Evolutionary conservation across 371 early-diverging fungal genomes (phyloP), one percentile per base, ranked within the genome.

Genomic region (Mortierella sp.): DNA sequence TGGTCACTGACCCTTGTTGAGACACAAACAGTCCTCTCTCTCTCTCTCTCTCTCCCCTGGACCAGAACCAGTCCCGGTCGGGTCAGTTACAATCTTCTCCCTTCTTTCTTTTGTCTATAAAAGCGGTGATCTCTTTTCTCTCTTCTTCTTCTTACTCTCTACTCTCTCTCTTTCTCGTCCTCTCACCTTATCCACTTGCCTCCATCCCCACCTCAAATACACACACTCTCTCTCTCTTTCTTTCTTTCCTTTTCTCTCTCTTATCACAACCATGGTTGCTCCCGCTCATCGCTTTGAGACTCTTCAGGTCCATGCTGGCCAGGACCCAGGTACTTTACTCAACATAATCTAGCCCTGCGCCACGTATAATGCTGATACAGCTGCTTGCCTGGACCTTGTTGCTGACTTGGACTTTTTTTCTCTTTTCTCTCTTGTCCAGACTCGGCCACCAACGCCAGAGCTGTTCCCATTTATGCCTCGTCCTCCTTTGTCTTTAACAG

Each of bases 281-380:
- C 62, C 79, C 28, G 81, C 72, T 51, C 66, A 81, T 45, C 83
- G 79, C 67, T 95, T 96, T 76, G 96, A 96, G 66, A 96, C 97
- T 16, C 89, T 96, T 28, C 96, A 96, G 79, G 81, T 97, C n/a
- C 97, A 97, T 73, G 95, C 95, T 55, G 97, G 96, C 21, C 94
- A 95, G 28, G 53, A 69, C 4, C 88, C 88, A 6, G 88, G 76
- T 75, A 75, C 63, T n/a, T n/a, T n/a, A n/a, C n/a, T n/a, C n/a
- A n/a, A n/a, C 23, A 53, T 37, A 3, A 37, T 37, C 37, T 37
- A 9, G 5, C 37, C 37, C n/a, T n/a, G n/a, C n/a, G n/a, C n/a
- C n/a, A n/a, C n/a, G n/a, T n/a, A n/a, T n/a, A n/a, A n/a, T n/a
- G n/a, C n/a, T n/a, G n/a, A n/a, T n/a, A n/a, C n/a, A n/a, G n/a